Percentiles rank a stretch among this genome's conserved stretches.
Evolutionary conservation across 1,284 basidiomycete species (phyloP).

Genomic region (Melanopsichium pennsylvanicum): DNA sequence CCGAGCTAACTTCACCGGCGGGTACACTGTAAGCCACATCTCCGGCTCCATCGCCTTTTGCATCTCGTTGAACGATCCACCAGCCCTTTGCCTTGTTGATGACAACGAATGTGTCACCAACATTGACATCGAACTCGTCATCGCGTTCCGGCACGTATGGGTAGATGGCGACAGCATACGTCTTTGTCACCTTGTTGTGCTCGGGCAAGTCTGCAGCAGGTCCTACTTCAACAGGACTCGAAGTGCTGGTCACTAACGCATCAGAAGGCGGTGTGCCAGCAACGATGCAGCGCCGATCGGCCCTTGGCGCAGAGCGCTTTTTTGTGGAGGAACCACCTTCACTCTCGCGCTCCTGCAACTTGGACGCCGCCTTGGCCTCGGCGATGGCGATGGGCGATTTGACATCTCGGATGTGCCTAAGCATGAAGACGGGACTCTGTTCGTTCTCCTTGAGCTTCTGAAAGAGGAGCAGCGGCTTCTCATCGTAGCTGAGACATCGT

Average conservation of each 20-base stretch:
- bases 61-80: constrained; percentile 97
- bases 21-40: constrained; percentile 76
- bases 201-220: constrained; percentile 48
- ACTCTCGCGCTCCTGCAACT: constrained; percentile 31
- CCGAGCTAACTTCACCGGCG: constrained; percentile 71
- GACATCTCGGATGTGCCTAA: constrained; percentile 95
- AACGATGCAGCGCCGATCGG: constrained; percentile 34
- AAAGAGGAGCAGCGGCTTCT: constrained; percentile 94
- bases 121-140: constrained; percentile 96
- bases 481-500: constrained; percentile 94
- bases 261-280: constrained; percentile 30
- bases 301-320: constrained; percentile 23
- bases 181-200: constrained; percentile 23
- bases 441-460: constrained; percentile 96
- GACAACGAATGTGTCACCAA: constrained; percentile 80
- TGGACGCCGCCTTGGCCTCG: constrained; percentile 54
- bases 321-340: constrained; percentile 6
- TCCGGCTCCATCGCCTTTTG: constrained; percentile 77
- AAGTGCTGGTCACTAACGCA: constrained; percentile 18
- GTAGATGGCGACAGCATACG: constrained; percentile 88
- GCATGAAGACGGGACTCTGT: constrained; percentile 98
- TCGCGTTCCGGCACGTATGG: constrained; percentile 95
- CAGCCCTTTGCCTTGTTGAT: constrained; percentile 92
- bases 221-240: constrained; percentile 42
- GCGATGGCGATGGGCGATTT: constrained; percentile 77